phyloP scores from a whole-genome alignment of 495 filamentous ascomycete species.

The Aspergillus ellipticus region DNA sequence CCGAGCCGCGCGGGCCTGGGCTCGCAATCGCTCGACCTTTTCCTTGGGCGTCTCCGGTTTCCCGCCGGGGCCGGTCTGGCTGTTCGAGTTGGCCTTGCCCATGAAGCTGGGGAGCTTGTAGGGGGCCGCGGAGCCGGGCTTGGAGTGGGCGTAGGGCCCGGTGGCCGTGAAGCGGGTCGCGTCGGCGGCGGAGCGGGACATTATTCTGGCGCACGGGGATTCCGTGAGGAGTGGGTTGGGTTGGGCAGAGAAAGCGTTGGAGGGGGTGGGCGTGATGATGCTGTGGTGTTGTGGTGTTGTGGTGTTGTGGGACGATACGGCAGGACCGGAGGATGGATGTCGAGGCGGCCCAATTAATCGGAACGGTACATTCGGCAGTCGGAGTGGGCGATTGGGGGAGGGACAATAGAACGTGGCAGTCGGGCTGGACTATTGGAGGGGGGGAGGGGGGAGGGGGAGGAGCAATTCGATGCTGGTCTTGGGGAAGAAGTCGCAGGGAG shows the following conservation, averaged over 20 bases:
- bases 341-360: not conserved
- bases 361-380: not conserved
- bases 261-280: not conserved
- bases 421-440: not conserved
- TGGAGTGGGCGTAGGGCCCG: slow-evolving; percentile 79
- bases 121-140: slow-evolving; percentile 40
- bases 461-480: slow-evolving; percentile 8
- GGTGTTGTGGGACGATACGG: not conserved
- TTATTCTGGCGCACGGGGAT: slow-evolving; percentile 42
- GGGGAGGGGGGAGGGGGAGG: slow-evolving; percentile 13
- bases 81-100: slow-evolving; percentile 19
- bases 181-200: slow-evolving; percentile 86
- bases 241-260: not conserved
- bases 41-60: slow-evolving; percentile 76
- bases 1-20: slow-evolving; percentile 68
- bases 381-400: not conserved
- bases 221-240: not conserved
- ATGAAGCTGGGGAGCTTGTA: slow-evolving; percentile 38
- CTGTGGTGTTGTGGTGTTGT: not conserved
- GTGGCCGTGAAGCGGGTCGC: slow-evolving; percentile 95
- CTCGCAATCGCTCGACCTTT: slow-evolving; percentile 82
- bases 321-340: not conserved
- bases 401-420: not conserved
- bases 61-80: slow-evolving; percentile 25
- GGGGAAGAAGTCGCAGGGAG: not conserved